Evolutionary conservation across 2,329 filamentous ascomycete genomes (phyloP).

Genomic region (Elsinoe australis): DNA sequence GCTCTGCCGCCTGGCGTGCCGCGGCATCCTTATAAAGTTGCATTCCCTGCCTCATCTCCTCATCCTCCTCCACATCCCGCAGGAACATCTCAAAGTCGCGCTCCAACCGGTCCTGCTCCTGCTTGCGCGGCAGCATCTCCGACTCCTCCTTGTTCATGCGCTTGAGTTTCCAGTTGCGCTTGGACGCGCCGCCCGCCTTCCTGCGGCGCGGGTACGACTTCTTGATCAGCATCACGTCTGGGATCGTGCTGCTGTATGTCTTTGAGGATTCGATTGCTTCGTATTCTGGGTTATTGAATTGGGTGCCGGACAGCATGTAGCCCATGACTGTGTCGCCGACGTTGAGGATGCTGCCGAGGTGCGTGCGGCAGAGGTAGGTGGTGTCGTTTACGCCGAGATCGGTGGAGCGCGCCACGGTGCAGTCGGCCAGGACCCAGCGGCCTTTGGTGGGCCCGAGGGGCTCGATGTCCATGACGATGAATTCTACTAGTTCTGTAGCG

Average conservation of each 20-base stretch:
- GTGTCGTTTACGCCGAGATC: conserved; percentile 81
- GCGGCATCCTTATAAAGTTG: conserved; percentile 71
- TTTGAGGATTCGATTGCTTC: conserved; percentile 73
- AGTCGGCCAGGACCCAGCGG: conserved; percentile 77
- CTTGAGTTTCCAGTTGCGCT: conserved; percentile 86
- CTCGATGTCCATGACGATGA: conserved; percentile 92
- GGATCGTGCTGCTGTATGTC: conserved; percentile 69
- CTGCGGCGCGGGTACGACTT: conserved; percentile 85
- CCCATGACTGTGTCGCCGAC: conserved; percentile 89
- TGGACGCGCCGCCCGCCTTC: conserved; percentile 48
- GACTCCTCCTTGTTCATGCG: conserved; percentile 86
- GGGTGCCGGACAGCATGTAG: conserved; percentile 81
- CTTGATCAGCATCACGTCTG: conserved; percentile 93
- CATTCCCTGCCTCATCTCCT: conserved; percentile 74
- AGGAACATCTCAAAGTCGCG: conserved; percentile 96
- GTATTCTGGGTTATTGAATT: conserved; percentile 84
- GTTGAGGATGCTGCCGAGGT: conserved; percentile 77
- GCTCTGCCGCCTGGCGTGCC: conserved; percentile 39
- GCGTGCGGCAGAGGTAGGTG: conserved; percentile 84
- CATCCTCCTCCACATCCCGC: conserved; percentile 91
- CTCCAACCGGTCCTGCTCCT: conserved; percentile 81
- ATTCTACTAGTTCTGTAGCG: conserved; percentile 77
- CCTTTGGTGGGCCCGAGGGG: conserved; percentile 63
- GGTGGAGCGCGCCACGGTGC: conserved; percentile 75
- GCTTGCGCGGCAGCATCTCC: conserved; percentile 76